These are phyloP conservation scores for Conringia planisiliqua DNA, from an alignment of 345 rosid genomes.

Conservation along the genomic window DNA sequence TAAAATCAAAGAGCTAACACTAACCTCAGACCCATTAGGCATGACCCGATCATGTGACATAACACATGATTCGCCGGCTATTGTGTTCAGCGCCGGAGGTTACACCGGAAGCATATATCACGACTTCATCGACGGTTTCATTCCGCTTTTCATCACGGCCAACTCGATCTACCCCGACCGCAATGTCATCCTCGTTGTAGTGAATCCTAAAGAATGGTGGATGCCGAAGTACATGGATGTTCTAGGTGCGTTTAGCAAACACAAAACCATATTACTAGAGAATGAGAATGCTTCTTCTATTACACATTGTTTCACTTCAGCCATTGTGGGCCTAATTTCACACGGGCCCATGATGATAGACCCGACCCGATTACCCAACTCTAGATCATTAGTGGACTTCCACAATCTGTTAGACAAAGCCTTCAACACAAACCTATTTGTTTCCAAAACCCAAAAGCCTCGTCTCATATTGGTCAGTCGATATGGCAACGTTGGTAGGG, in stretches of 20 bases:
- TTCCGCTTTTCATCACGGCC: conserved; percentile 64
- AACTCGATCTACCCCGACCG: conserved; percentile 33
- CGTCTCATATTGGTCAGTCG: conserved; percentile 39
- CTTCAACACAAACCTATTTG: conserved; percentile 5
- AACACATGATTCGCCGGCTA: conserved; percentile 47
- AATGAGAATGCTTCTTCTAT: conserved; percentile 37
- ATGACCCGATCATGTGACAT: conserved; percentile 30
- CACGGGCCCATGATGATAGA: conserved; percentile 48
- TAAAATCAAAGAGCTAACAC: conserved; percentile 40
- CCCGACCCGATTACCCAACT: conserved; percentile 35
- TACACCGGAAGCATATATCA: conserved; percentile 68
- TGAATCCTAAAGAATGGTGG: conserved; percentile 55
- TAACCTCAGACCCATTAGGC: conserved; percentile 33
- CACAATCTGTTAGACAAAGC: conserved; percentile 39
- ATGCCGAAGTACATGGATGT: conserved; percentile 41
- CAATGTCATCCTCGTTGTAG: conserved; percentile 49
- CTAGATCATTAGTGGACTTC: conserved; percentile 38
- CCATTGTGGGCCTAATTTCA: conserved; percentile 47
- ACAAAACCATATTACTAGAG: conserved; percentile 38
- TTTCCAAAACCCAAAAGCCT: neutral
- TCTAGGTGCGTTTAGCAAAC: conserved; percentile 40
- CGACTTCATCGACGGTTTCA: conserved; percentile 58
- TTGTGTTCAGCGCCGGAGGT: conserved; percentile 58
- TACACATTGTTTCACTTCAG: conserved; percentile 50
- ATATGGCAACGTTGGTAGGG: conserved; percentile 27